Percentiles rank a stretch among this genome's conserved stretches.
These are phyloP conservation scores for Capsicum baccatum DNA, from an alignment of 257 asterid genomes.

Conservation along the genomic window DNA sequence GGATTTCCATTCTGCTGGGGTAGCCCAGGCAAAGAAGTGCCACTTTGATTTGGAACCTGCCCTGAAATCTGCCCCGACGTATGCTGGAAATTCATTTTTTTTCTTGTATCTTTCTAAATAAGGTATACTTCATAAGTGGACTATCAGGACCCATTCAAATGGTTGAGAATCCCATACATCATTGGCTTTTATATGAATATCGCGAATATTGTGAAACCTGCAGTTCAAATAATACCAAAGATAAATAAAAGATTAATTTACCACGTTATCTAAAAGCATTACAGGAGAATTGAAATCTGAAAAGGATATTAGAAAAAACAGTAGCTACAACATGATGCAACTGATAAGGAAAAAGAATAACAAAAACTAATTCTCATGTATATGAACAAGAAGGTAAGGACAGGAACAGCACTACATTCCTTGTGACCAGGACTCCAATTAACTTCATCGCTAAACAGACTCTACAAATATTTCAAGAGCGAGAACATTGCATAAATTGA, in stretches of 20 bases:
- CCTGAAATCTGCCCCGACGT: conserved; percentile 71
- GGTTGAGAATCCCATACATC: conserved; percentile 11
- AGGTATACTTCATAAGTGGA: conserved; percentile 22
- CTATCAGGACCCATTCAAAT: conserved; percentile 25
- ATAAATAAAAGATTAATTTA: not conserved
- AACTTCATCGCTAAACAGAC: conserved; percentile 18
- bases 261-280: not conserved
- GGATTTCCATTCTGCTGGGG: conserved; percentile 71
- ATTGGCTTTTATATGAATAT: not conserved
- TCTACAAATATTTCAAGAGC: conserved; percentile 12
- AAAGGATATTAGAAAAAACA: conserved; percentile 9
- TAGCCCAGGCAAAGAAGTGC: conserved; percentile 53
- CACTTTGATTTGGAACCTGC: conserved; percentile 67
- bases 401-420: conserved; percentile 2
- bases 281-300: conserved; percentile 14
- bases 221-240: conserved; percentile 18
- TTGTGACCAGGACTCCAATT: not conserved
- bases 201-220: not conserved
- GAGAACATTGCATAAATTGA: not conserved
- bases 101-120: conserved; percentile 26
- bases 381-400: conserved; percentile 12
- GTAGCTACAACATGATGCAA: conserved; percentile 25
- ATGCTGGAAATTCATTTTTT: conserved; percentile 66
- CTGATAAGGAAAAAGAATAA: conserved; percentile 1
- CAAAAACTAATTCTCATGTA: not conserved